These are phyloP conservation scores for Puya raimondii DNA, from an alignment of 176 grass and related monocot genomes.

Conservation along the genomic window DNA sequence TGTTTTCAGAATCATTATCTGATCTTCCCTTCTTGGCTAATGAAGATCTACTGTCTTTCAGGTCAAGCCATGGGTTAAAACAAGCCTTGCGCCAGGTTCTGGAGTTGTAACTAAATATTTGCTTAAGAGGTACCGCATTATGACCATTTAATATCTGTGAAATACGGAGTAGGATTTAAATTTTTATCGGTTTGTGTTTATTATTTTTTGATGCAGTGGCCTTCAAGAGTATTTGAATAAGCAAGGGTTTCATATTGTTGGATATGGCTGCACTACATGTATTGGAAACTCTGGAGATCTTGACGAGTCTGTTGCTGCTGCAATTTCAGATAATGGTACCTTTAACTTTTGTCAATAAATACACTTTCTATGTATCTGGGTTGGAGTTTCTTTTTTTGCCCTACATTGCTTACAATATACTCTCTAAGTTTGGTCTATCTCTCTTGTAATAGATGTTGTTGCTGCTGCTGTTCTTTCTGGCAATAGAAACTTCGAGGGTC, in stretches of 20 bases:
- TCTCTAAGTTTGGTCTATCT: background rate
- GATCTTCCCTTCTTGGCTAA: slow-evolving; percentile 15
- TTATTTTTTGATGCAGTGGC: slow-evolving; percentile 29
- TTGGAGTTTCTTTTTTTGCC: background rate
- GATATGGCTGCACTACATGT: slow-evolving; percentile 91
- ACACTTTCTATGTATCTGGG: background rate
- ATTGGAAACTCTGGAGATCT: slow-evolving; percentile 95
- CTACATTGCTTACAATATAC: background rate
- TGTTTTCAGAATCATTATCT: background rate
- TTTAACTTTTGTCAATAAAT: background rate
- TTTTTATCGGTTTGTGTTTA: too few relatives aligned
- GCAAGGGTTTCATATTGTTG: slow-evolving; percentile 83
- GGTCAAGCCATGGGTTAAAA: slow-evolving; percentile 97
- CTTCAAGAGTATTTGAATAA: slow-evolving; percentile 80
- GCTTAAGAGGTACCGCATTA: slow-evolving; percentile 52
- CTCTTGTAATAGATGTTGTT: slow-evolving; percentile 51
- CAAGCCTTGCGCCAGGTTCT: slow-evolving; percentile 91
- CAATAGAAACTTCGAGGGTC: slow-evolving; percentile 87
- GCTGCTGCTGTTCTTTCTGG: slow-evolving; percentile 90
- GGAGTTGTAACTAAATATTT: slow-evolving; percentile 96
- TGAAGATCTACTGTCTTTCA: slow-evolving; percentile 20
- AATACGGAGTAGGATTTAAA: background rate
- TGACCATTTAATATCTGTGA: background rate
- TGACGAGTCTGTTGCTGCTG: slow-evolving; percentile 66
- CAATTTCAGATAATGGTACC: slow-evolving; percentile 79